Evolutionary conservation across 2,329 filamentous ascomycete genomes (phyloP).

Genomic region (Myotisia sp.): DNA sequence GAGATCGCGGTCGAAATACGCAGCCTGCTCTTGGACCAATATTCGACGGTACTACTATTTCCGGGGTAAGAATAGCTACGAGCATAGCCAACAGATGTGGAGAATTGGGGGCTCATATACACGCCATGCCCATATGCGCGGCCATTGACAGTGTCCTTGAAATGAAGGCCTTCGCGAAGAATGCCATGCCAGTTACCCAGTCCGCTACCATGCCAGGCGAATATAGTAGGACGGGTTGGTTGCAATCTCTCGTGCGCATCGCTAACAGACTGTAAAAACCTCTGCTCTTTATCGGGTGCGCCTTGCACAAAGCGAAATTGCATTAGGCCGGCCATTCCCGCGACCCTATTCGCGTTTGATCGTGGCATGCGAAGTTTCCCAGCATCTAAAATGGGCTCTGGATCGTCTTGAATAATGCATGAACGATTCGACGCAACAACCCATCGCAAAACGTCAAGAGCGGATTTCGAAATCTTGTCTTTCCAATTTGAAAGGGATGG

Average conservation of each 20-base stretch:
- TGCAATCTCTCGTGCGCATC: conserved; percentile 8
- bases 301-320: conserved; percentile 85
- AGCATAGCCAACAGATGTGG: conserved; percentile 42
- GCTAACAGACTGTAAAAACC: conserved; percentile 52
- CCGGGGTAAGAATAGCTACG: neutral
- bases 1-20: conserved; percentile 48
- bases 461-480: conserved; percentile 48
- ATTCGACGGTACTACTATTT: neutral
- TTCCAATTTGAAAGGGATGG: conserved; percentile 39
- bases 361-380: conserved; percentile 7
- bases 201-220: conserved; percentile 74
- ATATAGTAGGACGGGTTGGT: conserved; percentile 50
- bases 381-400: conserved; percentile 7
- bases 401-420: conserved; percentile 63
- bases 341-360: conserved; percentile 38
- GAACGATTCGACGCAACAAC: conserved; percentile 81
- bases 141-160: conserved; percentile 47
- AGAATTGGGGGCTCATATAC: conserved; percentile 56
- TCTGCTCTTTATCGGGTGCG: conserved; percentile 69
- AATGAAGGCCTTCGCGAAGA: conserved; percentile 67
- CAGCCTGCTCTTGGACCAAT: conserved; percentile 56
- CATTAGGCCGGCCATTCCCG: conserved; percentile 51
- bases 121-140: conserved; percentile 65
- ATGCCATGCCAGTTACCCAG: conserved; percentile 81
- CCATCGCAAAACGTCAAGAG: conserved; percentile 62